Conservation (phyloP, 2,329 filamentous ascomycete species). For the Cryphonectria nitschkei region DNA sequence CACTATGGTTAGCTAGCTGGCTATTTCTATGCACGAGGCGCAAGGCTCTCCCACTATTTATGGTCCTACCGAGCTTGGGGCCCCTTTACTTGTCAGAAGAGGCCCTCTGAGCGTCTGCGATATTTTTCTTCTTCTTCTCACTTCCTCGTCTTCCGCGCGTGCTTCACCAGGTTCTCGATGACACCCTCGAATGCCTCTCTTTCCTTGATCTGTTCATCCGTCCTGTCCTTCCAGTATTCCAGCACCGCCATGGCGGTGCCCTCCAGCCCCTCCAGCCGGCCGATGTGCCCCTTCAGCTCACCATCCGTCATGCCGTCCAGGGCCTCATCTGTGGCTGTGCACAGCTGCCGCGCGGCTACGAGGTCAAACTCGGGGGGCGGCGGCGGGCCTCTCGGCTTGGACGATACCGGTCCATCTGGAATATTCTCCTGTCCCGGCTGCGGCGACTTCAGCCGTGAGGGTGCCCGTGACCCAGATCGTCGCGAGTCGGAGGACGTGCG, state of each 20-base stretch:
- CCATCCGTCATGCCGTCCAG: constrained; percentile 76
- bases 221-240: constrained; percentile 85
- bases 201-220: constrained; percentile 86
- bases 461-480: constrained; percentile 43
- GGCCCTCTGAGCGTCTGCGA: not conserved
- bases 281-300: constrained; percentile 75
- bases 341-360: constrained; percentile 75
- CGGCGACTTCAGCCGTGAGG: constrained; percentile 37
- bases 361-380: constrained; percentile 78
- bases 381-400: constrained; percentile 52
- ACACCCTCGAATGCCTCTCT: constrained; percentile 94
- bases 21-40: not conserved
- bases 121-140: constrained; percentile 41
- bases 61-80: not conserved
- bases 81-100: not conserved
- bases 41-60: not conserved
- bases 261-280: constrained; percentile 69
- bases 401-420: constrained; percentile 43
- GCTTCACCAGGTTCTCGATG: constrained; percentile 94
- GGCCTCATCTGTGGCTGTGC: constrained; percentile 82
- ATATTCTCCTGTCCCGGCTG: constrained; percentile 52
- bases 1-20: not conserved
- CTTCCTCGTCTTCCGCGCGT: constrained; percentile 83
- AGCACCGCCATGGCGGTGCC: constrained; percentile 75
- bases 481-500: constrained; percentile 60